These are phyloP conservation scores for Scedosporium boydii DNA, from an alignment of 2,329 filamentous ascomycete species.

Conservation along the genomic window DNA sequence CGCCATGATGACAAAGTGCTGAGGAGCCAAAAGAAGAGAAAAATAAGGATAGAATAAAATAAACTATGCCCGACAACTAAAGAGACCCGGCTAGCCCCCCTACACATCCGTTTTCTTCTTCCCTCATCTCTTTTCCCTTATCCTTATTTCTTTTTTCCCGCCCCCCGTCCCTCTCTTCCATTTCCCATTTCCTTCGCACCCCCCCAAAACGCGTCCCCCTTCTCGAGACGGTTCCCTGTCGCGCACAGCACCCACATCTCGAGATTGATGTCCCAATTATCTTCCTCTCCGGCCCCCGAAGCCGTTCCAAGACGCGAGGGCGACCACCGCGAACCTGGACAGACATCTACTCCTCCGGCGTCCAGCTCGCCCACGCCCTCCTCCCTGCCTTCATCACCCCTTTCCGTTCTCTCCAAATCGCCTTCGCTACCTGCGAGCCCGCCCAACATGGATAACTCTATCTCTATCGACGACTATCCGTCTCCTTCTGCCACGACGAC, in stretches of 20 bases:
- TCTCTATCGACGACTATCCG: slow-evolving; percentile 36
- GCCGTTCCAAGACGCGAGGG: neutral
- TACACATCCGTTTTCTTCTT: neutral
- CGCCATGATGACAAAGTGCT: neutral
- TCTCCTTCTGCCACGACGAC: slow-evolving; percentile 37
- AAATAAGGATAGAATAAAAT: no score
- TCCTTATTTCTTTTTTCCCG: neutral
- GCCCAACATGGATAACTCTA: slow-evolving; percentile 22
- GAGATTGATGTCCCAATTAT: neutral
- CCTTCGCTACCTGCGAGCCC: slow-evolving; percentile 41
- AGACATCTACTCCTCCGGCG: slow-evolving; percentile 18
- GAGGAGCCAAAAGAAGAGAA: neutral
- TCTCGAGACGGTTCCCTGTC: neutral
- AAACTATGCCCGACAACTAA: neutral
- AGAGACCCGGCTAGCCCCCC: neutral
- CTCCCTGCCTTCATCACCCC: slow-evolving; percentile 42
- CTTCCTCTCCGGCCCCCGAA: neutral
- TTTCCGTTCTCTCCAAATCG: slow-evolving; percentile 43
- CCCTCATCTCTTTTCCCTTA: neutral
- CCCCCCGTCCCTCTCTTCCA: neutral
- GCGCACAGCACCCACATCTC: neutral
- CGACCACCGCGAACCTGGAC: neutral
- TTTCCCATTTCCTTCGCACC: neutral
- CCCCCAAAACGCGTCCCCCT: neutral
- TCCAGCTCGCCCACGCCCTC: slow-evolving; percentile 25